phyloP scores from a whole-genome alignment of 1,139 yeast species.

The Debaryomyces fabryi region DNA sequence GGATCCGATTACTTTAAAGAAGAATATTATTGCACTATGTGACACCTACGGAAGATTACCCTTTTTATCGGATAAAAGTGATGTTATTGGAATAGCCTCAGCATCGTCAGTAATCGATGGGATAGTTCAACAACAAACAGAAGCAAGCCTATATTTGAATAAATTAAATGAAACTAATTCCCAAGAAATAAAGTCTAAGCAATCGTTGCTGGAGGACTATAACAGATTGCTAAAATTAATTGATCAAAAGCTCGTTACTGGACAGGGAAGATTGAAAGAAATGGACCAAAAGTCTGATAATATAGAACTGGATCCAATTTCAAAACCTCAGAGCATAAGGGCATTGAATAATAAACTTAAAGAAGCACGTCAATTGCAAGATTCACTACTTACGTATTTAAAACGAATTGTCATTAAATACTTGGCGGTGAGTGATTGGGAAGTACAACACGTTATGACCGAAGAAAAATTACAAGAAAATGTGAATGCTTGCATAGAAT shows the following conservation, averaged over 20 bases:
- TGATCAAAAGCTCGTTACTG: conserved; percentile 13
- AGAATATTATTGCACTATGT: conserved; percentile 30
- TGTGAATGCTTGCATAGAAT: conserved; percentile 12
- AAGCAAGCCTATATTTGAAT: conserved; percentile 14
- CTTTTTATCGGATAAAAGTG: conserved; percentile 38
- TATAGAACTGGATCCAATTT: conserved; percentile 4
- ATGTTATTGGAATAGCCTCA: conserved; percentile 39
- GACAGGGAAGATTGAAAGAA: conserved; percentile 11
- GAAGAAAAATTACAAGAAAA: conserved; percentile 21
- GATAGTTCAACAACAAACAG: conserved; percentile 22
- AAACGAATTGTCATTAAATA: conserved; percentile 27
- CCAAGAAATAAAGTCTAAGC: conserved; percentile 2
- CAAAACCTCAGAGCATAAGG: neutral
- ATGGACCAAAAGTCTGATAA: conserved; percentile 4
- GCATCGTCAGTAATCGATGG: conserved; percentile 28
- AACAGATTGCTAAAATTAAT: conserved; percentile 10
- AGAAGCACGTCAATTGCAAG: conserved; percentile 18
- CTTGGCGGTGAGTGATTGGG: conserved; percentile 28
- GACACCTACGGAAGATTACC: conserved; percentile 33
- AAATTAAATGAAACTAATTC: conserved; percentile 12
- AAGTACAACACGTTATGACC: conserved; percentile 20
- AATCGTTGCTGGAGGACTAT: conserved; percentile 11
- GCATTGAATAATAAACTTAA: conserved; percentile 10
- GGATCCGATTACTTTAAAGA: conserved; percentile 12
- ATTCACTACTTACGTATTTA: conserved; percentile 19